Evolutionary conservation across 306 rosid genomes (phyloP), one percentile per base, ranked within the genome.

Genomic region (Acacia acuminata): DNA sequence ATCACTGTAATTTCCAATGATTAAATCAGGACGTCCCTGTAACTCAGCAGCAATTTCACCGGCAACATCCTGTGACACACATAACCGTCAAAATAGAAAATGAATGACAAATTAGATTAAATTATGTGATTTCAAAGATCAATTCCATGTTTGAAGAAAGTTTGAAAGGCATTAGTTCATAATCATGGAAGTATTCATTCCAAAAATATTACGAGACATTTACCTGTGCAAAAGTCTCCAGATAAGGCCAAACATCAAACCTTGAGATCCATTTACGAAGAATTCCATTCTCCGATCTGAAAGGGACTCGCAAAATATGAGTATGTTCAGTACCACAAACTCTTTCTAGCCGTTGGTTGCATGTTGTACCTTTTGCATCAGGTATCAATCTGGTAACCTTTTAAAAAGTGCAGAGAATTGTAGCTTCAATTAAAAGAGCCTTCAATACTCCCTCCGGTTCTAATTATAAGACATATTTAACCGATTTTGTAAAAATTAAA

Each of bases 181-280:
- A 72, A 40, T 77, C 72, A 66, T 25, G 65, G 58, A 74, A 74
- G 40, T 73, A 34, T 38, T 38, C 75, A 27, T 75, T 71, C 71
- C 60, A 66, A 53, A 48, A 4, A 40, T 67, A 47, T 74, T 60
- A 16, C 75, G 13, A 19, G 44, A 48, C 8, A 71, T 78, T 84
- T 87, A 96, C 98, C 99, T 93, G 91, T n/a, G 98, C 90, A 90
- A 81, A 96, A 83, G 91, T 90, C 91, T 93, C 98, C 71, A 92
- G 88, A 84, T 91, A 94, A 66, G 98, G 98, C 98, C 97, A 92
- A 55, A 93, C 96, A 83, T 93, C 99, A 90, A 96, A 96, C 85
- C 98, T 92, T 82, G 99, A 93, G 77, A 96, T 96, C 99, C 99
- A 96, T 90, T 93, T 91, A 25, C 79, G 89, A 56, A 96, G 90